Base-by-base conservation (phyloP, 2,329 filamentous ascomycete species). In the Metarhizium anisopliae region DNA sequence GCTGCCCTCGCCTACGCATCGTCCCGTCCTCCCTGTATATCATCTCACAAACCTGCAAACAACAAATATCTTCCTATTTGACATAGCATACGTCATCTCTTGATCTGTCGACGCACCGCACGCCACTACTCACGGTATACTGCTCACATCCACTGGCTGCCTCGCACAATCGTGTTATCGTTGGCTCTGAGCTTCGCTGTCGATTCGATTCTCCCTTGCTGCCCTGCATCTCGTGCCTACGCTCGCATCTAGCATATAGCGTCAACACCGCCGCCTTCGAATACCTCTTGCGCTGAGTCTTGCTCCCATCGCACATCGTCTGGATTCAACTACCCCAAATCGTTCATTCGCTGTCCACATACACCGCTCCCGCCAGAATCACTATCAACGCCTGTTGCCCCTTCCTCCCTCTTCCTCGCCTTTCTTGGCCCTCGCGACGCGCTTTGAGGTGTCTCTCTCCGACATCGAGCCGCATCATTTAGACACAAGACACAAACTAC, bases 401-500 rank as follows among this genome's bases (percentile, higher is more conserved):
- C 50, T 16, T 25, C 54, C 25, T 25, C 25, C 25, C 25, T 25
- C 25, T 35, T 18, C 55, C 25, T 38, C 53, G 50, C 50, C 50
- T 55, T 52, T 36, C 51, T 51, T 45, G 60, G 57, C 59, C 57
- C 55, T 61, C 60, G 59, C 55, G 57, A 58, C 55, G 42, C 56
- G 56, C 49, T 57, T 63, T 58, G 61, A 59, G 61, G 62, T 60
- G 61, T 63, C 59, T 56, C 55, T 50, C 42, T 36, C 47, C 58
- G 56, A 59, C 55, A 53, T 54, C 54, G 53, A 59, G 55, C 56
- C 58, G 58, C 20, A 49, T 53, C 54, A 52, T 54, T 54, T 55
- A 51, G 51, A 51, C 55, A 56, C 53, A 57, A 57, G 50, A 52
- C 36, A 55, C 59, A 61, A 63, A 64, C 61, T 64, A 66, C 55